A percentile compares a stretch with the other conserved stretches of the same genome.
Conservation (phyloP, 345 rosid genomes). For the Microthlaspi erraticum region DNA sequence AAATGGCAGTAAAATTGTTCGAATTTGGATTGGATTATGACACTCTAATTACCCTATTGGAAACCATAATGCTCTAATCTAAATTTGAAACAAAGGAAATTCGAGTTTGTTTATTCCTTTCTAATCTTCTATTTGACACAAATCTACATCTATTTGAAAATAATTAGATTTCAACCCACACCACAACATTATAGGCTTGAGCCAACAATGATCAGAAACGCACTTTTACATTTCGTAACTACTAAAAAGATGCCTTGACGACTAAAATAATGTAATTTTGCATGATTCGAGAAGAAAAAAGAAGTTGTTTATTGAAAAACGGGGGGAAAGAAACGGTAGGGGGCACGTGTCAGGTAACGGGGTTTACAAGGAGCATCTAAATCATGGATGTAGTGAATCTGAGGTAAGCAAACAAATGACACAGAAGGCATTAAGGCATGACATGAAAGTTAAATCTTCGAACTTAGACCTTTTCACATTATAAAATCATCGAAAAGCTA, state of each 20-base stretch:
- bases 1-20: not conserved
- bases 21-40: not conserved
- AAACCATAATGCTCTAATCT: not conserved
- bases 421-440: constrained; percentile 42
- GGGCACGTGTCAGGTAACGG: constrained; percentile 20
- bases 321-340: constrained; percentile 35
- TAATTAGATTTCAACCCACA: not conserved
- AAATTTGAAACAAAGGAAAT: too few species aligned
- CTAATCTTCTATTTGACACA: too few species aligned
- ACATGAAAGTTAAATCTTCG: constrained; percentile 31
- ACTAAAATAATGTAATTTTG: not conserved
- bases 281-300: constrained; percentile 36
- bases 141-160: too few species aligned
- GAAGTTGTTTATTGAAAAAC: constrained; percentile 17
- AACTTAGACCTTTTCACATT: constrained; percentile 27
- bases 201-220: not conserved
- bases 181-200: not conserved
- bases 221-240: constrained; percentile 9
- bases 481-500: constrained; percentile 38
- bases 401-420: constrained; percentile 44
- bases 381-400: constrained; percentile 24
- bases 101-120: too few species aligned
- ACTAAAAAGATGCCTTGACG: not conserved
- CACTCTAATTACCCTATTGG: not conserved
- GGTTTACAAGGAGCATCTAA: constrained; percentile 18